Evolutionary conservation across 116 monocot species (phyloP).

Genomic region (Iris pallida): DNA sequence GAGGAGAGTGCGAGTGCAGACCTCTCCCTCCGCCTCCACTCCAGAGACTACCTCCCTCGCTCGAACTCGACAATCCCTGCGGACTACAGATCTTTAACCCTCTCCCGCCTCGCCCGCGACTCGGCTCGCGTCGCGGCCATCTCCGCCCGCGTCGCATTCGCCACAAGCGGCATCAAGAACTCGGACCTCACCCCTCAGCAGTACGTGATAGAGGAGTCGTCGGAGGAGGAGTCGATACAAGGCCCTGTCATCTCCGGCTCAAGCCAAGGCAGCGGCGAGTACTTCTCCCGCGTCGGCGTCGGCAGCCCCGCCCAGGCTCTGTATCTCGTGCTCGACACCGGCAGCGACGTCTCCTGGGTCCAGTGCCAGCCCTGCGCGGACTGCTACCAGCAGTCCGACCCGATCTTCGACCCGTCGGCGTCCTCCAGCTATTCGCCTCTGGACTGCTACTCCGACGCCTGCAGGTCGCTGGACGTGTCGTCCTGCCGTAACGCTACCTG

Average conservation of each 20-base stretch:
- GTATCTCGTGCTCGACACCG: conserved; percentile 64
- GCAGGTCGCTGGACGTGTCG: conserved; percentile 45
- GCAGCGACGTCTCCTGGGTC: conserved; percentile 63
- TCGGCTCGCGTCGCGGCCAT: conserved; percentile 26
- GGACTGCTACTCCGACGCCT: conserved; percentile 33
- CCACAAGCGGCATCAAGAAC: conserved; percentile 22
- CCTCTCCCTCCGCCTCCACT: conserved; percentile 26
- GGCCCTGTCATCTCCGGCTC: conserved; percentile 59
- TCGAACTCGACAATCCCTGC: background rate
- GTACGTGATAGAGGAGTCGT: conserved; percentile 1
- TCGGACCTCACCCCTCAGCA: conserved; percentile 47
- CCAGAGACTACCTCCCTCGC: conserved; percentile 32
- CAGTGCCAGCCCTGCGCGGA: conserved; percentile 65
- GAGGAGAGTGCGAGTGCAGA: background rate
- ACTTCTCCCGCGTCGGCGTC: conserved; percentile 57
- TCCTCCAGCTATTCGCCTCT: conserved; percentile 37
- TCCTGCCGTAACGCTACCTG: conserved; percentile 57
- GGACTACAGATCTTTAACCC: conserved; percentile 41
- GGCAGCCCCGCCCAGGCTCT: conserved; percentile 35
- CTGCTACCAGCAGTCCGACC: conserved; percentile 70
- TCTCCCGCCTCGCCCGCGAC: conserved; percentile 46
- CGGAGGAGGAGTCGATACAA: conserved; percentile 9
- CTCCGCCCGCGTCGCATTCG: conserved; percentile 22
- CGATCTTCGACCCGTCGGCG: conserved; percentile 41
- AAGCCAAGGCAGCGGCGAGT: conserved; percentile 72